These are phyloP conservation scores for Bryopsis sp. DNA, from an alignment of 139 green algal genomes.

Conservation along the genomic window DNA sequence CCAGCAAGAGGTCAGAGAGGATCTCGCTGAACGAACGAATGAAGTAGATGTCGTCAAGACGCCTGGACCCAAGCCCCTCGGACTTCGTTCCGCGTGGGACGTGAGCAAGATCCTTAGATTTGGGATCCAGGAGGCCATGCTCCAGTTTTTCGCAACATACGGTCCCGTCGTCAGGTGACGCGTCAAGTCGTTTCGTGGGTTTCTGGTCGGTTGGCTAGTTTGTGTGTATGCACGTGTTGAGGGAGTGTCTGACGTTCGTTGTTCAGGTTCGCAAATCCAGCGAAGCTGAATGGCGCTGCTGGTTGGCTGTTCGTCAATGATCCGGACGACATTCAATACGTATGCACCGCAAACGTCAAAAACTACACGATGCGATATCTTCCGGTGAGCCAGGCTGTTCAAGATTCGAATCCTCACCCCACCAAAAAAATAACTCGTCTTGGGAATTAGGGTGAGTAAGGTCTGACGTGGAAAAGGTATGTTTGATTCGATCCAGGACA, in stretches of 20 bases:
- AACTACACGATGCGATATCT: conserved; percentile 61
- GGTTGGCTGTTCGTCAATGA: conserved; percentile 54
- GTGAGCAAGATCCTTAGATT: conserved; percentile 35
- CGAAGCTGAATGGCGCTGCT: conserved; percentile 38
- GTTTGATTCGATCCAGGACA: conserved; percentile 40
- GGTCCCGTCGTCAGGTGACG: conserved; percentile 37
- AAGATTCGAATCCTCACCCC: background rate
- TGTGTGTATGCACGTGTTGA: conserved; percentile 9
- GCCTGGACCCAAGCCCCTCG: conserved; percentile 20
- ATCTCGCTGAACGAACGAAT: too few species aligned
- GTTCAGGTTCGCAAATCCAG: conserved; percentile 40
- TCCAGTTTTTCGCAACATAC: conserved; percentile 38
- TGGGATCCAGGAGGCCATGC: conserved; percentile 47
- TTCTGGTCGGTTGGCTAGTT: background rate
- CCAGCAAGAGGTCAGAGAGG: too few species aligned
- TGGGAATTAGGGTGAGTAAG: too few species aligned
- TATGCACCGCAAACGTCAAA: conserved; percentile 46
- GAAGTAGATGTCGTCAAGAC: conserved; percentile 8
- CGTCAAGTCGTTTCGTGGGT: background rate
- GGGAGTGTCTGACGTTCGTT: background rate
- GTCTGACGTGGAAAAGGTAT: background rate
- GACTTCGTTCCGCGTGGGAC: conserved; percentile 25
- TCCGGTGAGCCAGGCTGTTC: conserved; percentile 26
- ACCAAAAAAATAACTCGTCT: too few species aligned
- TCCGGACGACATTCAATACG: conserved; percentile 50